Evolutionary conservation across 2,329 filamentous ascomycete species (phyloP).

Genomic region (Aureobasidium namibiae): DNA sequence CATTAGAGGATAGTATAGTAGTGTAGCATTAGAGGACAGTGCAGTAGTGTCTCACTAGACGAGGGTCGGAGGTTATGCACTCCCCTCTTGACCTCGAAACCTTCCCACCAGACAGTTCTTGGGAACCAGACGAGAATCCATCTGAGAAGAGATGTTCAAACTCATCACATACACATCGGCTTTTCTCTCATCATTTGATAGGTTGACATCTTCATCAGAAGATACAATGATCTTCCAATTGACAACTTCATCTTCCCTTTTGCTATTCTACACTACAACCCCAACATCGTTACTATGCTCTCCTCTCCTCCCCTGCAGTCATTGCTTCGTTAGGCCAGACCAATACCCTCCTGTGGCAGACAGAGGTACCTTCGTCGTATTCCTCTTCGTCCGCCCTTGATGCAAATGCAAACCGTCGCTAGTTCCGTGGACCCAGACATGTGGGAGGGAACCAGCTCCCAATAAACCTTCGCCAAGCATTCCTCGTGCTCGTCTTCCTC

Average conservation of each 20-base stretch:
- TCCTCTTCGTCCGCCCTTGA: not conserved
- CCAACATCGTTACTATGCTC: not conserved
- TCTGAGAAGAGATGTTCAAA: too few relatives aligned
- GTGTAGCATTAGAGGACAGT: too few relatives aligned
- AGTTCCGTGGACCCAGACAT: not conserved
- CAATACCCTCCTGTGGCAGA: not conserved
- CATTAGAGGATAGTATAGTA: too few relatives aligned
- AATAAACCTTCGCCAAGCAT: not conserved
- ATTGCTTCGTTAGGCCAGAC: slow-evolving; percentile 3
- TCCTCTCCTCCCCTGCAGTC: not conserved
- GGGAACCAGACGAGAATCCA: too few relatives aligned
- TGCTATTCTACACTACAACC: not conserved
- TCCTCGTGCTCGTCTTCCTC: not conserved
- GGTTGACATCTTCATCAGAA: not conserved
- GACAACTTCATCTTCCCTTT: not conserved
- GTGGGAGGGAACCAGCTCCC: not conserved
- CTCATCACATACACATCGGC: not conserved
- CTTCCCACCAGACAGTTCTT: too few relatives aligned
- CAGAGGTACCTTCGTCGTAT: not conserved
- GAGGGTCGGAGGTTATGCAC: too few relatives aligned
- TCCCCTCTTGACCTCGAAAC: too few relatives aligned
- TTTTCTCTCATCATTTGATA: not conserved
- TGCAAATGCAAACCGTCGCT: slow-evolving; percentile 2
- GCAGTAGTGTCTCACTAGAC: too few relatives aligned
- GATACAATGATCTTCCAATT: not conserved